phyloP scores from a whole-genome alignment of 306 rosid genomes.

The Delonix regia region DNA sequence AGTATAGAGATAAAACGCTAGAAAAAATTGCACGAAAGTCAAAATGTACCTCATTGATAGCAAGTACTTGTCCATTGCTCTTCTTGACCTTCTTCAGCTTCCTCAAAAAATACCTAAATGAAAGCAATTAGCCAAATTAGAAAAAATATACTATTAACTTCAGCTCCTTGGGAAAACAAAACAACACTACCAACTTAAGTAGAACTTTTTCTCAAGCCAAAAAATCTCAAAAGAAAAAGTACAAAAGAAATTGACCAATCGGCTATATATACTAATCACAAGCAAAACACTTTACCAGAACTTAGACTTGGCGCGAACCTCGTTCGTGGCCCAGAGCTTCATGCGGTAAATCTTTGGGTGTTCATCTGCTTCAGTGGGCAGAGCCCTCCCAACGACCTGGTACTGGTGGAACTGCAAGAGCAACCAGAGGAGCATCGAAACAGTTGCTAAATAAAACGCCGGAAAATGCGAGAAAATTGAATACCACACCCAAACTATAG shows the following conservation, averaged over 20 bases:
- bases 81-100: constrained; percentile 91
- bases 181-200: not conserved
- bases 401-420: constrained; percentile 78
- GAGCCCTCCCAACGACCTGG: constrained; percentile 92
- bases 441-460: not conserved
- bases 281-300: constrained; percentile 62
- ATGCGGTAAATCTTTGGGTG: constrained; percentile 88
- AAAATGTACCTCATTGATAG: constrained; percentile 51
- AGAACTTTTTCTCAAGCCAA: not conserved
- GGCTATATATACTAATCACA: not conserved
- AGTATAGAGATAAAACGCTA: not conserved
- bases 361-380: constrained; percentile 73
- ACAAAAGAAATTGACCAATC: not conserved
- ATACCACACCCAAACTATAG: not conserved
- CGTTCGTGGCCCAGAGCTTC: constrained; percentile 97
- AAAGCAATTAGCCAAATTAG: not conserved
- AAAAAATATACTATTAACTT: not conserved
- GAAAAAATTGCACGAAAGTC: not conserved
- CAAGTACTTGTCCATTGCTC: constrained; percentile 92
- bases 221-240: not conserved
- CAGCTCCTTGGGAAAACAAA: not conserved
- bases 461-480: not conserved
- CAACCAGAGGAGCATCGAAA: not conserved
- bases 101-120: constrained; percentile 81
- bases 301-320: constrained; percentile 95